Base-by-base conservation (phyloP, 805 yeast species). In the Sugiyamaella americana region DNA sequence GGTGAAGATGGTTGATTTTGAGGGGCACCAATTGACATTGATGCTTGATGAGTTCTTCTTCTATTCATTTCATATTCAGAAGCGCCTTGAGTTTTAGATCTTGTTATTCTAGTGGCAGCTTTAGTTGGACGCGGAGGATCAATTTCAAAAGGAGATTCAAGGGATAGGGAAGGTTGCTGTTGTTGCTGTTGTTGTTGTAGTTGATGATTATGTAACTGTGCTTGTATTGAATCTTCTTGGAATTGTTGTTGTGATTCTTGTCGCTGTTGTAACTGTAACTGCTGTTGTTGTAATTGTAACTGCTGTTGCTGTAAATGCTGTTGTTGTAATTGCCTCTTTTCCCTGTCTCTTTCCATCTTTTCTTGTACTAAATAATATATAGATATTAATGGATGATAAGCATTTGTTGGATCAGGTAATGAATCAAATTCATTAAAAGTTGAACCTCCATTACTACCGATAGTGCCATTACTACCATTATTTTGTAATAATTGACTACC, bases 361-460 rank as follows among this genome's bases (percentile, higher is more conserved):
- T 93, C 98, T 44, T 79, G 82, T 16, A 88, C 95, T 53, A 93
- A 72, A 59, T 78, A 83, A 62, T 93, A 93, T 34, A 91, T 82
- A 4, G 96, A 87, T 10, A 91, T 68, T 52, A 89, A 71, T 0
- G 98, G 98, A 65, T 89, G 95, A 63, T 76, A 89, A 1, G 89
- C 91, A 45, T 76, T 72, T 0, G 95, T 85, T 13, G 98, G 97
- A 64, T 87, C 93, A 1, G 43, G 47, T 2, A 42, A n/a, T 8
- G 20, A 5, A 8, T 26, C 32, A 13, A 26, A 26, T 35, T 35
- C 37, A 35, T 35, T 13, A 5, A 8, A 6, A 5, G 37, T 16
- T 16, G 37, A 35, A 17, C 10, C 5, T 8, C 11, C 8, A 13
- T 26, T 26, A 8, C 11, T 26, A 8, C 32, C 32, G 11, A 35